These are phyloP conservation scores for Phytophthora pini DNA, from an alignment of 352 stramenopile genomes.

Conservation along the genomic window DNA sequence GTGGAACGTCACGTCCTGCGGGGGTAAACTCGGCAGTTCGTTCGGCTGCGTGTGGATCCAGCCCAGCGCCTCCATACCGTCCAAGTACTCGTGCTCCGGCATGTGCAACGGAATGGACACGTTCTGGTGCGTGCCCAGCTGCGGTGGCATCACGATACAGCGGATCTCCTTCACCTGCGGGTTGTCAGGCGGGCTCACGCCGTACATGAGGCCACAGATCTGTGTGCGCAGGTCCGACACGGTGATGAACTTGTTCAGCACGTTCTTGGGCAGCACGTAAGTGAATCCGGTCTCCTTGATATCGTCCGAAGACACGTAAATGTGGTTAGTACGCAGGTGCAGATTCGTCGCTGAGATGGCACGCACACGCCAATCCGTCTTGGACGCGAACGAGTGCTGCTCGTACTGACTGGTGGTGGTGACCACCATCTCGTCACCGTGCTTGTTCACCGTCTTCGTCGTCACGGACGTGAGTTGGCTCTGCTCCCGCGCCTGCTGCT, in stretches of 20 bases:
- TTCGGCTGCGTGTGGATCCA: constrained; percentile 99
- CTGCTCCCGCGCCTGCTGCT: constrained; percentile 98
- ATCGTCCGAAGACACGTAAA: constrained; percentile 99
- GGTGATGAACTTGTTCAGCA: constrained; percentile 99
- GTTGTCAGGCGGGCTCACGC: constrained; percentile 98
- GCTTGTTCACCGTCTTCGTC: constrained; percentile 99
- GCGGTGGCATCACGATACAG: constrained; percentile 99
- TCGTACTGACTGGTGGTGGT: constrained; percentile 99
- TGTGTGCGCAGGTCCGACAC: constrained; percentile 97
- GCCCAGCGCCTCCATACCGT: constrained; percentile 98
- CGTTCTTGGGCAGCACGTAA: constrained; percentile 99
- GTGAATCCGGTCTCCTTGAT: constrained; percentile 98
- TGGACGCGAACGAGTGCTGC: constrained; percentile 99
- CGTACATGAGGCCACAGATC: constrained; percentile 99
- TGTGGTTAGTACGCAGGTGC: constrained; percentile 99
- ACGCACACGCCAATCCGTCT: constrained; percentile 99
- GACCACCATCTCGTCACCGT: constrained; percentile 99
- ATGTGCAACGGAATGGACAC: constrained; percentile 97
- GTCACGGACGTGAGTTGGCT: constrained; percentile 98
- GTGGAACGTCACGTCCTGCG: constrained; percentile 97
- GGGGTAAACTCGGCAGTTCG: constrained; percentile 96
- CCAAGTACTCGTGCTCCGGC: constrained; percentile 96
- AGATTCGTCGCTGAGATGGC: constrained; percentile 99
- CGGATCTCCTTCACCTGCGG: constrained; percentile 99
- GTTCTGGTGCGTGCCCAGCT: constrained; percentile 98